Conservation (phyloP, 2,329 filamentous ascomycete genomes). For the Fusarium sp. region DNA sequence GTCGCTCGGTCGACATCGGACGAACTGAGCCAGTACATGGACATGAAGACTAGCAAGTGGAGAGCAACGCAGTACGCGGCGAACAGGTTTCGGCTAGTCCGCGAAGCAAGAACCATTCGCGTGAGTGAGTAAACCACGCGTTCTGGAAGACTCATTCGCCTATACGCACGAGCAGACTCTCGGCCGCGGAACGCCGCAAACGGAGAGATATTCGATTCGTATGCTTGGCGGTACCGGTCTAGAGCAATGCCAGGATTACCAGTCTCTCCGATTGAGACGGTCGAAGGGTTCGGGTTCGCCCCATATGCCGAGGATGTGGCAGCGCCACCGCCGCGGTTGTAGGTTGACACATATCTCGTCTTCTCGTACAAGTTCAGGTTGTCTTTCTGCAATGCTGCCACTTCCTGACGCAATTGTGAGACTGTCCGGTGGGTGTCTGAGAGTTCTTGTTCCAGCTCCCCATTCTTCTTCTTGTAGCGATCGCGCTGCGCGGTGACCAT, state of each 20-base stretch:
- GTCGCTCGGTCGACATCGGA: slow-evolving; percentile 76
- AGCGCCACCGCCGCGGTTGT: slow-evolving; percentile 80
- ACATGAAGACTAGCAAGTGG: slow-evolving; percentile 88
- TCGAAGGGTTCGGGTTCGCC: slow-evolving; percentile 82
- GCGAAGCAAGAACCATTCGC: slow-evolving; percentile 89
- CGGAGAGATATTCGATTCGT: slow-evolving; percentile 95
- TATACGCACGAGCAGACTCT: slow-evolving; percentile 91
- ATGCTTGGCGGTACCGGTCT: slow-evolving; percentile 91
- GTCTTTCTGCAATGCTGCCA: slow-evolving; percentile 93
- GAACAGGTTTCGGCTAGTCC: slow-evolving; percentile 94
- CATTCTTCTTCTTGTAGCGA: slow-evolving; percentile 96
- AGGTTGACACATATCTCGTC: slow-evolving; percentile 95
- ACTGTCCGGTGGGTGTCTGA: slow-evolving; percentile 87
- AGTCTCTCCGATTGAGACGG: slow-evolving; percentile 73
- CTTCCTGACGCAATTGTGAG: slow-evolving; percentile 89
- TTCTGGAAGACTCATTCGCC: slow-evolving; percentile 93
- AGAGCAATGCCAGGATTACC: slow-evolving; percentile 75
- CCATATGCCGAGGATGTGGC: slow-evolving; percentile 76
- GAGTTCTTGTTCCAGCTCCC: slow-evolving; percentile 90
- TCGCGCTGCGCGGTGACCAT: slow-evolving; percentile 99
- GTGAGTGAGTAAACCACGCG: slow-evolving; percentile 92
- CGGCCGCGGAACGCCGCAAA: slow-evolving; percentile 97
- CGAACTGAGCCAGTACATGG: slow-evolving; percentile 87
- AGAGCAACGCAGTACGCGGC: slow-evolving; percentile 91
- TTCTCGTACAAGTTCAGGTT: slow-evolving; percentile 98